Evolutionary conservation across 2,329 filamentous ascomycete species (phyloP).

Genomic region (Ilyonectria robusta): DNA sequence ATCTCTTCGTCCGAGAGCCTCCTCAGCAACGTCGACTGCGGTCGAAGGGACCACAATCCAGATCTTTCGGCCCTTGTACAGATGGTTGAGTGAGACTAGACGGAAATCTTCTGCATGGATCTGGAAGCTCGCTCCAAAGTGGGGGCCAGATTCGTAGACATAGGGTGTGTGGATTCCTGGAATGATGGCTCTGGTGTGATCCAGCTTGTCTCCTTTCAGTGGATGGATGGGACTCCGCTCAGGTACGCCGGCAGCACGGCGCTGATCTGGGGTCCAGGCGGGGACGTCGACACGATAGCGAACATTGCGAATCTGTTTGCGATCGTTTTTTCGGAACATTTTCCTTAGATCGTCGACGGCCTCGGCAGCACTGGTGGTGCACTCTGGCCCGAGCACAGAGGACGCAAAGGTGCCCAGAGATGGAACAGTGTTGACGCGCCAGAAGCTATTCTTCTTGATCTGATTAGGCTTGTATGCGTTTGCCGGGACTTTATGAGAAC

Average conservation of each 20-base stretch:
- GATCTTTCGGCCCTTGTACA: slow-evolving; percentile 58
- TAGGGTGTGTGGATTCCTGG: slow-evolving; percentile 59
- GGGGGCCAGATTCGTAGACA: slow-evolving; percentile 56
- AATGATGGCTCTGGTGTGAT: slow-evolving; percentile 55
- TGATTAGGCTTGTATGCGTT: slow-evolving; percentile 56
- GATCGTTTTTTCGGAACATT: slow-evolving; percentile 54
- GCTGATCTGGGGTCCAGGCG: slow-evolving; percentile 55
- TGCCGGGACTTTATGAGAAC: slow-evolving; percentile 48
- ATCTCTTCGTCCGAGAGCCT: slow-evolving; percentile 50
- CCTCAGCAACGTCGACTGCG: slow-evolving; percentile 53
- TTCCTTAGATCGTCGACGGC: slow-evolving; percentile 53
- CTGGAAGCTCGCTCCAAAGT: slow-evolving; percentile 58
- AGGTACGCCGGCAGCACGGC: slow-evolving; percentile 54
- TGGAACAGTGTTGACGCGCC: slow-evolving; percentile 54
- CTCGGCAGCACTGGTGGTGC: slow-evolving; percentile 42
- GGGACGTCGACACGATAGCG: slow-evolving; percentile 57
- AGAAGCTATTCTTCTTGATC: slow-evolving; percentile 54
- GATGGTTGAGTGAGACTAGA: slow-evolving; percentile 56
- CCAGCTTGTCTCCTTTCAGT: slow-evolving; percentile 54
- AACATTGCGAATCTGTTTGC: slow-evolving; percentile 54
- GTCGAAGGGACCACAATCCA: slow-evolving; percentile 57
- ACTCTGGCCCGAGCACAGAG: slow-evolving; percentile 41
- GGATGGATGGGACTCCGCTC: slow-evolving; percentile 55
- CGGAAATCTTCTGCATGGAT: slow-evolving; percentile 59
- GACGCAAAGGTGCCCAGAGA: slow-evolving; percentile 53